Conservation (phyloP, 192 early-diverging fungal species). For the Coemansia sp. region DNA sequence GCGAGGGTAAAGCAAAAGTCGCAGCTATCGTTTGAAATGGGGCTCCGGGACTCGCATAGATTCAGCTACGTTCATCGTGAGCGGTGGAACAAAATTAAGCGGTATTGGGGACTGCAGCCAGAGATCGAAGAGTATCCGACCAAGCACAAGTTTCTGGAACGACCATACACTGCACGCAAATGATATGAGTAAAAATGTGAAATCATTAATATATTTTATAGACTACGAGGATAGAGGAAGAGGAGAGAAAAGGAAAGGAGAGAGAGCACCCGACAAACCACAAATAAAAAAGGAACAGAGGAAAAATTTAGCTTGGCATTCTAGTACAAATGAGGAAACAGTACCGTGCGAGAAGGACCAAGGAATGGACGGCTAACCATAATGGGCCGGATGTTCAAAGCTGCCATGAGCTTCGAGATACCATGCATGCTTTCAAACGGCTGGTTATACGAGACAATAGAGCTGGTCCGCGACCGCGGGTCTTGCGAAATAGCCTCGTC, state of each 20-base stretch:
- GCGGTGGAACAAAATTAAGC: slow-evolving; percentile 34
- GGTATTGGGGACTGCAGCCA: slow-evolving; percentile 38
- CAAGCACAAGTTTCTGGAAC: slow-evolving; percentile 5
- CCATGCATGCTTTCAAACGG: slow-evolving; percentile 13
- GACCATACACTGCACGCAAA: slow-evolving; percentile 5
- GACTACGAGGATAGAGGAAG: neutral
- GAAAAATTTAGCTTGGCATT: too few species aligned
- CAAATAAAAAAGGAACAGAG: too few species aligned
- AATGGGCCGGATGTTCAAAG: slow-evolving; percentile 35
- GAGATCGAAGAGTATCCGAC: slow-evolving; percentile 32
- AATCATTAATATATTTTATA: slow-evolving; percentile 3
- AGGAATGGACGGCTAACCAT: slow-evolving; percentile 39
- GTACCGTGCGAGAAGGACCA: slow-evolving; percentile 30
- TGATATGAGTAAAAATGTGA: neutral
- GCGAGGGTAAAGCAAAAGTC: slow-evolving; percentile 30
- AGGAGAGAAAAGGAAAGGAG: neutral
- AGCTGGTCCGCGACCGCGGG: slow-evolving; percentile 27
- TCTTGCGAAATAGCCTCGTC: slow-evolving; percentile 18
- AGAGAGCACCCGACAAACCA: too few species aligned
- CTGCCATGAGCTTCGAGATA: slow-evolving; percentile 30
- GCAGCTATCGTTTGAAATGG: slow-evolving; percentile 34
- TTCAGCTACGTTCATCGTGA: slow-evolving; percentile 39
- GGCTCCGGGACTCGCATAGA: slow-evolving; percentile 29
- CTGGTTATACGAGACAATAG: slow-evolving; percentile 12
- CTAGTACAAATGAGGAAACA: slow-evolving; percentile 33